Base-by-base conservation (phyloP, 164 flowering plant species). In the Berberis thunbergii region DNA sequence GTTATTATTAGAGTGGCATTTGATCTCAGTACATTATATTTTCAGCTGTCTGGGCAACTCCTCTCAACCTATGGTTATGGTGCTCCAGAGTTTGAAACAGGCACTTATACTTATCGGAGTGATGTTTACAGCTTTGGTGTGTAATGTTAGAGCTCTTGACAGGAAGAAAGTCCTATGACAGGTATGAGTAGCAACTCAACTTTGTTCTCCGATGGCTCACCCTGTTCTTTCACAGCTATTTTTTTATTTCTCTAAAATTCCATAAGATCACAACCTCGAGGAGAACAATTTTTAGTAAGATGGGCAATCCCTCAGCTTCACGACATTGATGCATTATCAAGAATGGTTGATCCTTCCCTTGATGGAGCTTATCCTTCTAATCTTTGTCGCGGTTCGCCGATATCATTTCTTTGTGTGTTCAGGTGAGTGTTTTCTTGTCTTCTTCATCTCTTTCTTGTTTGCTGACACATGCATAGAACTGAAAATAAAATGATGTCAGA, bases 291-390 rank as follows among this genome's bases (percentile, higher is more conserved):
- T 63, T 75, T 94, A 56, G 98, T 85, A 41, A 82, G 96, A 72
- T 94, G 99, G 99, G 99, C 99, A 64, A 78, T 80, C 46, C 89
- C 91, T 59, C 99, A 87, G 69, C 96, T 94, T 62, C 99, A 94
- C 69, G 99, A 94, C 70, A 88, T 94, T 73, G 91, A 89, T 74
- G 87, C 96, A 45, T 77, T 94, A 65, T 73, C 88, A 48, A 80
- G 81, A 66, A 94, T 94, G 99, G 97, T 91, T 59, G 99, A 94
- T 77, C 96, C 99, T 69, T 81, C 93, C 69, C 81, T 94, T 1
- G 69, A 60, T 55, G 89, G 92, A 62, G 69, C 70, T 42, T 94
- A 83, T 69, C 88, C 93, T 41, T 84, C 80, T n/a, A 94, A 64
- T 91, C 96, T 5, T 76, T 94, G 61, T 94, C 98, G 40, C 82